Conservation (phyloP, 805 yeast genomes). For the Tetrapisispora fleetii region DNA sequence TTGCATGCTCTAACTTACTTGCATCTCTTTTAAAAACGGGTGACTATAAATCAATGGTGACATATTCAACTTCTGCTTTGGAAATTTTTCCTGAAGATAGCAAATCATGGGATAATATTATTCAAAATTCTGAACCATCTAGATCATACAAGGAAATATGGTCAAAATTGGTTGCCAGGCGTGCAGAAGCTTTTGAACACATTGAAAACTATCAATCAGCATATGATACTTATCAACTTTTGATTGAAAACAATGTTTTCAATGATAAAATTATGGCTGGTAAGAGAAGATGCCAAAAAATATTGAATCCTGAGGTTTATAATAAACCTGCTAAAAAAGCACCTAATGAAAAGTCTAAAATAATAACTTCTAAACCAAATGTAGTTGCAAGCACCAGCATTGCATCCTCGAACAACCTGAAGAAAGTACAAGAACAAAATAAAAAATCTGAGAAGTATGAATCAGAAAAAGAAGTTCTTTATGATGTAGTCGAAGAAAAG, state of each 20-base stretch:
- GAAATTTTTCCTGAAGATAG: constrained; percentile 28
- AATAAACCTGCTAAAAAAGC: constrained; percentile 11
- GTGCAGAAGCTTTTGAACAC: constrained; percentile 80
- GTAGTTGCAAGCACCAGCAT: not conserved
- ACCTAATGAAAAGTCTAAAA: not conserved
- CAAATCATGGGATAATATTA: constrained; percentile 34
- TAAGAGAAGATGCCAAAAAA: constrained; percentile 63
- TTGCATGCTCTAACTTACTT: constrained; percentile 69
- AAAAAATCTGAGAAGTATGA: constrained; percentile 39
- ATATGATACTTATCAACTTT: constrained; percentile 45
- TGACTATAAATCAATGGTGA: constrained; percentile 37
- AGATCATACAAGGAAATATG: constrained; percentile 48
- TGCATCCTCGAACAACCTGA: constrained; percentile 34
- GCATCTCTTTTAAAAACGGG: constrained; percentile 61
- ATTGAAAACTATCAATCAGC: constrained; percentile 63
- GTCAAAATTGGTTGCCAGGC: constrained; percentile 55
- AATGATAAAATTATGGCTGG: constrained; percentile 65
- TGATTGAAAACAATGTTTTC: constrained; percentile 60
- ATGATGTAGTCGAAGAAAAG: constrained; percentile 50
- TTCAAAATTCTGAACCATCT: constrained; percentile 26
- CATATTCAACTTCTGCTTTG: constrained; percentile 25
- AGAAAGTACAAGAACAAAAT: constrained; percentile 41
- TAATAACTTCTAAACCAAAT: not conserved
- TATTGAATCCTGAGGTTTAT: constrained; percentile 41
- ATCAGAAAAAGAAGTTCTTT: constrained; percentile 47